These are phyloP conservation scores for Cyathus striatus DNA, from an alignment of 768 basidiomycete genomes.

Conservation along the genomic window DNA sequence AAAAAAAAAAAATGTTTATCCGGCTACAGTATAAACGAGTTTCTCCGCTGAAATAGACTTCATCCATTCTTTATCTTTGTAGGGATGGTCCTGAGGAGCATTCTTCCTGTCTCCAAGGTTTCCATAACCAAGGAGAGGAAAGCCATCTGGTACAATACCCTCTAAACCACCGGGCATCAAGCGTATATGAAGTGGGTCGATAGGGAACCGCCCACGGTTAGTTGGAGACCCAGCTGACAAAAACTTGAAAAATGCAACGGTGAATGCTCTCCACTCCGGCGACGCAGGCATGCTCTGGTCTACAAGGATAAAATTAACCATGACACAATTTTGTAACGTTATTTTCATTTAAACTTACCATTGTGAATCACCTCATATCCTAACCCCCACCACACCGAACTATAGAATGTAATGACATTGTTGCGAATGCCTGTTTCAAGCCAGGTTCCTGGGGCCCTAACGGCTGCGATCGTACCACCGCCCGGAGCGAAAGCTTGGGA, in stretches of 20 bases:
- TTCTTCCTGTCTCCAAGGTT: conserved; percentile 21
- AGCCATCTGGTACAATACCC: conserved; percentile 19
- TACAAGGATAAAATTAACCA: no score
- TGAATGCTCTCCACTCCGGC: conserved; percentile 19
- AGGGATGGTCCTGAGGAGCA: background rate
- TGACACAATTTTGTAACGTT: background rate
- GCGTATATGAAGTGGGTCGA: conserved; percentile 19
- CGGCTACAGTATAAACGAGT: conserved; percentile 21
- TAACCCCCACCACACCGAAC: conserved; percentile 26
- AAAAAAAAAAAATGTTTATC: no score
- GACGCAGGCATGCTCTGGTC: conserved; percentile 16
- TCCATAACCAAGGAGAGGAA: conserved; percentile 21
- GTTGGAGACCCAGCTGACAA: conserved; percentile 14
- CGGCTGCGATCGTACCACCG: conserved; percentile 25
- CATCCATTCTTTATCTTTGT: conserved; percentile 12
- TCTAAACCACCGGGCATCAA: conserved; percentile 26
- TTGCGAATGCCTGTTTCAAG: conserved; percentile 14
- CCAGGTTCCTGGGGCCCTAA: conserved; percentile 21
- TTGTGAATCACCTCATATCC: conserved; percentile 25
- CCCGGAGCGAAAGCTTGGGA: conserved; percentile 19
- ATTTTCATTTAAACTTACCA: conserved; percentile 8
- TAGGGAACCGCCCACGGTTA: conserved; percentile 15
- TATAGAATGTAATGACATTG: conserved; percentile 20
- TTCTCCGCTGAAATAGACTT: conserved; percentile 25
- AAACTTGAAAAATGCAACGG: conserved; percentile 24